These are phyloP conservation scores for Durusdinium trenchii DNA, from an alignment of 73 alveolate genomes.

Conservation along the genomic window DNA sequence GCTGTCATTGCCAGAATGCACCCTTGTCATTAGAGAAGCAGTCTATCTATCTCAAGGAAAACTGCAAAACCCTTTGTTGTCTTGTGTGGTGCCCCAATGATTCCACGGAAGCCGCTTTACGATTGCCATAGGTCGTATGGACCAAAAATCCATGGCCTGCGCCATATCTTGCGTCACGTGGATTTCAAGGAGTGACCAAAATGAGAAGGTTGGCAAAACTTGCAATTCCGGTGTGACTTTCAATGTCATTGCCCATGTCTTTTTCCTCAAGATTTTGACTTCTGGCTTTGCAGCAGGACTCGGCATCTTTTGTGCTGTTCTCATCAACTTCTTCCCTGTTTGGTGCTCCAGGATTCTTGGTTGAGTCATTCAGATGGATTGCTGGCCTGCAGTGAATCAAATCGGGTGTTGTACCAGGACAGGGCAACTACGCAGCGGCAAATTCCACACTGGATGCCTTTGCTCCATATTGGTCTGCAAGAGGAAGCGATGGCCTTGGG, in stretches of 20 bases:
- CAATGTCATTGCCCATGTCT: no score
- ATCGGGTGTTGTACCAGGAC: neutral
- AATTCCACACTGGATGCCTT: slow-evolving; percentile 72
- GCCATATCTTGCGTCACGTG: slow-evolving; percentile 37
- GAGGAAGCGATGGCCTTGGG: neutral
- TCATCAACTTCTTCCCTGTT: slow-evolving; percentile 79
- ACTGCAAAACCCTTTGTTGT: no score
- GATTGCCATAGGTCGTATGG: slow-evolving; percentile 27
- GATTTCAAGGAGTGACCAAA: neutral
- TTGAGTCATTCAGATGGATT: neutral
- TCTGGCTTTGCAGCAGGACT: neutral
- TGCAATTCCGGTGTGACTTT: no score
- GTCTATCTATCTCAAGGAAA: no score
- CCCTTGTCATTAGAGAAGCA: no score
- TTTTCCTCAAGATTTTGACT: no score
- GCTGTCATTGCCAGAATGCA: no score
- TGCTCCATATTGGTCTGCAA: slow-evolving; percentile 32
- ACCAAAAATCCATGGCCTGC: slow-evolving; percentile 66
- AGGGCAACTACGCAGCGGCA: slow-evolving; percentile 94
- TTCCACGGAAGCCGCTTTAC: neutral
- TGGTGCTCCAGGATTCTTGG: slow-evolving; percentile 69
- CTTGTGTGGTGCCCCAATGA: no score
- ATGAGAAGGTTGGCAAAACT: neutral
- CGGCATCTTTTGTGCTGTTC: slow-evolving; percentile 55
- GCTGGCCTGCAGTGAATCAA: no score